Base-by-base conservation (phyloP, 2,329 filamentous ascomycete species). In the Claviceps fusiformis region DNA sequence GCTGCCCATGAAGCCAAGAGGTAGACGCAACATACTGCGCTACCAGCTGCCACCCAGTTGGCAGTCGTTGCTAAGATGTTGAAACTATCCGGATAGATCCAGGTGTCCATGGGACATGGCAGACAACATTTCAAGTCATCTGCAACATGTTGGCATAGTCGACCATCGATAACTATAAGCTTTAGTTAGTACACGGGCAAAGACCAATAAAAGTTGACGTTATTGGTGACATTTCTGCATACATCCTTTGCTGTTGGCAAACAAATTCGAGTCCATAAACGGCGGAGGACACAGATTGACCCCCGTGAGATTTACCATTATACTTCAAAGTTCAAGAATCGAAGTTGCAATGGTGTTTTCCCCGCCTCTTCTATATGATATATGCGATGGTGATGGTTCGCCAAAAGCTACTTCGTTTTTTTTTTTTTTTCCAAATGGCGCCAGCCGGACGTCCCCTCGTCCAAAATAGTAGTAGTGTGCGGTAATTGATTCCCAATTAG, bases 41-140 rank as follows among this genome's bases (percentile, higher is more conserved):
- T 83, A 10, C 77, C 81, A 17, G 95, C 82, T 59, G 88, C 89
- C 55, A 96, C 75, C 83, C 88, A 95, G 69, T 89, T 87, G n/a
- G 89, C 83, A 15, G 81, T 80, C 50, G 74, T 70, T 27, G 83
- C 84, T 62, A 89, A 65, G 1, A 73, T 73, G 19, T 71, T 59
- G 67, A 86, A 86, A 63, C 72, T 77, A 60, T 82, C 76, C 13
- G 80, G 75, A 59, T 85, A 83, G 29, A 80, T 71, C 85, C 86
- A 97, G 56, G 92, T 81, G 11, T 87, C 86, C 64, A 88, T 77
- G 37, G 93, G 93, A 68, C 93, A 98, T 58, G 93, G 93, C 56
- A 98, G 70, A 68, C 93, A 98, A 69, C 93, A 98, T 41, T 74
- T 75, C 5, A 83, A 62, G 41, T 75, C 74, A 11, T 71, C 68